Conservation (phyloP, 1,139 yeast genomes). For the Suhomyces taliae region DNA sequence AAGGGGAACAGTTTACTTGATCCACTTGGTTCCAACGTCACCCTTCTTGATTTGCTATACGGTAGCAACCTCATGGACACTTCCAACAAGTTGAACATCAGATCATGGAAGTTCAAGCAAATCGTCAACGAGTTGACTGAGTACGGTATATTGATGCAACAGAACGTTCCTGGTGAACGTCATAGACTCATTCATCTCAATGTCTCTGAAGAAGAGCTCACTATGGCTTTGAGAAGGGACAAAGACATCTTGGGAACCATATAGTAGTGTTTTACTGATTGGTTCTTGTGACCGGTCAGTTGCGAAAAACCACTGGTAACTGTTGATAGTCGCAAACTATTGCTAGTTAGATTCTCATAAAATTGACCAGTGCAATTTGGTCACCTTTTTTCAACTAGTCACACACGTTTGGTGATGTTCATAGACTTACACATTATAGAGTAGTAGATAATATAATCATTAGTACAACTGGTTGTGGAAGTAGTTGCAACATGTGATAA, state of each 20-base stretch:
- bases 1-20: conserved; percentile 19
- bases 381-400: no score
- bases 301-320: no score
- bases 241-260: conserved; percentile 21
- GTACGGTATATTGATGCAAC: conserved; percentile 71
- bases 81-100: conserved; percentile 22
- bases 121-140: conserved; percentile 70
- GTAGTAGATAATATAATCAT: no score
- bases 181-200: conserved; percentile 61
- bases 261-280: background rate
- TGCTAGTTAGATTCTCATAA: no score
- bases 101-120: conserved; percentile 49
- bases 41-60: conserved; percentile 31
- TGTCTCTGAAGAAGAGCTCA: conserved; percentile 69
- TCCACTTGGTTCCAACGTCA: conserved; percentile 16
- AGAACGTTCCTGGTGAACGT: conserved; percentile 67
- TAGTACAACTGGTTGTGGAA: no score
- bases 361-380: no score
- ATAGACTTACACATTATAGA: no score
- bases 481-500: no score
- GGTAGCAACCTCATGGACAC: conserved; percentile 19
- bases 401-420: no score
- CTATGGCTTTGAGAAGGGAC: conserved; percentile 60
- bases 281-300: no score
- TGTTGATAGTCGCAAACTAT: no score